A percentile compares a stretch with the other conserved stretches of the same genome.
phyloP scores from a whole-genome alignment of 768 basidiomycete genomes.

The Podaxis sp. region DNA sequence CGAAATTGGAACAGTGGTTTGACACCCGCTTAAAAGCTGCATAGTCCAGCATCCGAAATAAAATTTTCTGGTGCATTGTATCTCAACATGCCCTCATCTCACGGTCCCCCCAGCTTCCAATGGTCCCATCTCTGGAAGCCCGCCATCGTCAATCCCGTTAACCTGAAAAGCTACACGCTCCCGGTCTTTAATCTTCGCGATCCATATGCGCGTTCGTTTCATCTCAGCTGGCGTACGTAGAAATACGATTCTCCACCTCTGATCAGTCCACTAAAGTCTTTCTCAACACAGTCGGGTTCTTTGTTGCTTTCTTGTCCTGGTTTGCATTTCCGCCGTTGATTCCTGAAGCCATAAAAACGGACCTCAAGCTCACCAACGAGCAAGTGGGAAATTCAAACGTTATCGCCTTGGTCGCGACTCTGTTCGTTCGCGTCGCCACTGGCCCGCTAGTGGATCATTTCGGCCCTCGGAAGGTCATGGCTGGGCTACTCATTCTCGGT shows the following conservation, averaged over 20 bases:
- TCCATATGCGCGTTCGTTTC: slow-evolving; percentile 49
- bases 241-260: neutral
- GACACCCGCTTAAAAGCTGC: too few species aligned
- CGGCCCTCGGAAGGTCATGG: slow-evolving; percentile 57
- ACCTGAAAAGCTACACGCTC: slow-evolving; percentile 49
- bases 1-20: too few species aligned
- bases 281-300: slow-evolving; percentile 37
- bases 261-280: neutral
- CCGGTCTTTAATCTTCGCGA: slow-evolving; percentile 48
- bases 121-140: slow-evolving; percentile 32
- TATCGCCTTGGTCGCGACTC: slow-evolving; percentile 43
- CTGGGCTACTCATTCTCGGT: slow-evolving; percentile 47
- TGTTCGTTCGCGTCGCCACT: slow-evolving; percentile 42
- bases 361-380: slow-evolving; percentile 45
- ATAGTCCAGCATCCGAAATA: too few species aligned
- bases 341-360: slow-evolving; percentile 51
- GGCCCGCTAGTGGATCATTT: slow-evolving; percentile 53
- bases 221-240: slow-evolving; percentile 35
- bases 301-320: slow-evolving; percentile 50
- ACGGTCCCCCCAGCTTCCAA: slow-evolving; percentile 25
- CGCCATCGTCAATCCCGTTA: slow-evolving; percentile 45
- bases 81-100: neutral
- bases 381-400: slow-evolving; percentile 55
- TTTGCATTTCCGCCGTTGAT: slow-evolving; percentile 64
- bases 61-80: too few species aligned